Evolutionary conservation across 345 rosid genomes (phyloP), one percentile per base, ranked within the genome.

Genomic region (Turritis glabra): DNA sequence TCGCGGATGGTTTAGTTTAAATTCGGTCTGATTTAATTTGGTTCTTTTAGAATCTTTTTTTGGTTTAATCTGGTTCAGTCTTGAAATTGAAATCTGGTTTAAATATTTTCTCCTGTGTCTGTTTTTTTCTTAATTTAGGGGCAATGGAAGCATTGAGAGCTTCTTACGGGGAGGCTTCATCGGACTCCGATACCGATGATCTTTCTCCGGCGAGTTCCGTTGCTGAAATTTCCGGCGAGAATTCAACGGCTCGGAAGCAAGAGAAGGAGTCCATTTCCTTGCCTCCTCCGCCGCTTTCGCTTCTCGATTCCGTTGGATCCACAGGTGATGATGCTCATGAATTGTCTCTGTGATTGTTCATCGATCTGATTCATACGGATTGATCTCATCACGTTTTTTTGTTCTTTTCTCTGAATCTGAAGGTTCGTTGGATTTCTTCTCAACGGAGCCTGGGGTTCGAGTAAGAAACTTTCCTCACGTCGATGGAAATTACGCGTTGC

Each of bases 391-490:
- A 40, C 33, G 46, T 43, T 35, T 1, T 27, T 2, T 0, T 19
- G 5, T 17, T n/a, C 18, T 9, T 43, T 63, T 9, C 0, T 19
- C 17, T 10, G 7, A 3, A 37, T 5, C 51, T 30, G 66, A 68
- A 76, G 76, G 60, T 23, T 65, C 62, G 12, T 0, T 69, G 18
- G 90, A 87, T 76, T 68, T n/a, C 81, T 60, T 22, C 17, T 76
- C 80, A 55, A 27, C 66, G 33, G 78, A 69, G 54, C 81, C 79
- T 84, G 75, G 82, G 22, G 53, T 78, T 77, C 84, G 99, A 70
- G 78, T 89, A 64, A 82, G 99, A 63, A 92, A 87, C 82, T 92
- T 95, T 58, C 93, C 96, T 41, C 97, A 95, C 32, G 83, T 95
- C 44, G 77, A 89, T 71, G 99, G 99, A 69, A 92, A 92, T 69